A percentile compares a stretch with the other conserved stretches of the same genome.
phyloP scores from a whole-genome alignment of 1,139 yeast genomes.

The Saccharomyces uvarum region DNA sequence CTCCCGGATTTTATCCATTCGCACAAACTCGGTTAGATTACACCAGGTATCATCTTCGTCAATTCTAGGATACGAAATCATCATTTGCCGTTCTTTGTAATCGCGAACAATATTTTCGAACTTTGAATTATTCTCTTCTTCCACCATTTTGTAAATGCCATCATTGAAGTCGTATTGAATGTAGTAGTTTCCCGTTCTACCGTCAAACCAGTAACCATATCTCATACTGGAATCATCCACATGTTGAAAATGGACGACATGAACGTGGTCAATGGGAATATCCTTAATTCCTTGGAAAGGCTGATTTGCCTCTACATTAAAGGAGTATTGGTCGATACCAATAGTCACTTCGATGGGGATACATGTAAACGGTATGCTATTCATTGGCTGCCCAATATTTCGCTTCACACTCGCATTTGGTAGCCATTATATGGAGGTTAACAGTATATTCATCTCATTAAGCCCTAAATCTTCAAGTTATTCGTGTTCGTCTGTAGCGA shows the following conservation, averaged over 20 bases:
- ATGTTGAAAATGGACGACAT: constrained; percentile 25
- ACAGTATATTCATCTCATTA: background rate
- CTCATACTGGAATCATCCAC: constrained; percentile 15
- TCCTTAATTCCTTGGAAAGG: constrained; percentile 25
- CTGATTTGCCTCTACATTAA: constrained; percentile 18
- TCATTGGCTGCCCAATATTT: constrained; percentile 7
- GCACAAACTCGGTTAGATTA: constrained; percentile 13
- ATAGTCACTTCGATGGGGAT: constrained; percentile 15
- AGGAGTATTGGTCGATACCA: constrained; percentile 26
- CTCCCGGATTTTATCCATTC: constrained; percentile 15
- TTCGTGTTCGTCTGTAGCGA: background rate
- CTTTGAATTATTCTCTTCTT: constrained; percentile 11
- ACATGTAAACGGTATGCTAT: constrained; percentile 11
- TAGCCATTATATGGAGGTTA: background rate
- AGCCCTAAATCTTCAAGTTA: background rate
- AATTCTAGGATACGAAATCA: constrained; percentile 21
- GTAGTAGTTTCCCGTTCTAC: constrained; percentile 7
- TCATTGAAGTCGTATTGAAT: constrained; percentile 12
- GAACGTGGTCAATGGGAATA: constrained; percentile 18
- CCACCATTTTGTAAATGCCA: constrained; percentile 5
- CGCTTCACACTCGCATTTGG: background rate
- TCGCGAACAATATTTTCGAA: constrained; percentile 10
- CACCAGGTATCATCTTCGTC: constrained; percentile 21
- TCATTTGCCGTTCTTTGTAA: constrained; percentile 8
- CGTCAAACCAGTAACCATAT: constrained; percentile 29